A percentile compares a stretch with the other conserved stretches of the same genome.
phyloP scores from a whole-genome alignment of 805 yeast genomes.

The Starmerella potacharoeniae region DNA sequence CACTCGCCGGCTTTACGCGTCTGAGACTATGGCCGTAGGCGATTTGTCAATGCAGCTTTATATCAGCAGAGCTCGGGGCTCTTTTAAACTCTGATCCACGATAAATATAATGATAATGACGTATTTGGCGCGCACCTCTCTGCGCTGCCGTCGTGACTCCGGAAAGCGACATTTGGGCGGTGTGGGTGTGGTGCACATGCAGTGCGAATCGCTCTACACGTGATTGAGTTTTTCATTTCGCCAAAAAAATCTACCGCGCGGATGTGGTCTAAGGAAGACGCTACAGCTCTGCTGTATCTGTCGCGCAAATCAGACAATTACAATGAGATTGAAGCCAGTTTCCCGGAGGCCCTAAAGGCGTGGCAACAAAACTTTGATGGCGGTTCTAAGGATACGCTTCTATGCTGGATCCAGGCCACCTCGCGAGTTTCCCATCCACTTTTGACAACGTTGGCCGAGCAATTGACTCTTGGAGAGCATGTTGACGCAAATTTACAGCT shows the following conservation, averaged over 20 bases:
- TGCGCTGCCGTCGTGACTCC: neutral
- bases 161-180: slow-evolving; percentile 23
- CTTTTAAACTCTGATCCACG: no score
- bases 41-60: no score
- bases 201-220: slow-evolving; percentile 20
- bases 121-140: no score
- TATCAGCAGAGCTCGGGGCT: no score
- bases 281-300: slow-evolving; percentile 11
- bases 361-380: slow-evolving; percentile 1
- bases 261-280: slow-evolving; percentile 8
- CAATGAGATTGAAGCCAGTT: neutral
- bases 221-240: neutral
- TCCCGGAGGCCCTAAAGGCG: neutral
- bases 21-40: no score
- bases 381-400: slow-evolving; percentile 1
- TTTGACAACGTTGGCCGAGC: neutral
- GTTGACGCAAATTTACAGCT: neutral
- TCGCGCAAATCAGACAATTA: slow-evolving; percentile 5
- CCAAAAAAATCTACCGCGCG: neutral
- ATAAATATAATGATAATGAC: no score
- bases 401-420: slow-evolving; percentile 6
- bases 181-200: slow-evolving; percentile 32
- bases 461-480: neutral
- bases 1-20: no score
- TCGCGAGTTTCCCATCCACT: neutral